These are phyloP conservation scores for Magnaporthiopsis incrustans DNA, from an alignment of 2,329 filamentous ascomycete species.

Conservation along the genomic window DNA sequence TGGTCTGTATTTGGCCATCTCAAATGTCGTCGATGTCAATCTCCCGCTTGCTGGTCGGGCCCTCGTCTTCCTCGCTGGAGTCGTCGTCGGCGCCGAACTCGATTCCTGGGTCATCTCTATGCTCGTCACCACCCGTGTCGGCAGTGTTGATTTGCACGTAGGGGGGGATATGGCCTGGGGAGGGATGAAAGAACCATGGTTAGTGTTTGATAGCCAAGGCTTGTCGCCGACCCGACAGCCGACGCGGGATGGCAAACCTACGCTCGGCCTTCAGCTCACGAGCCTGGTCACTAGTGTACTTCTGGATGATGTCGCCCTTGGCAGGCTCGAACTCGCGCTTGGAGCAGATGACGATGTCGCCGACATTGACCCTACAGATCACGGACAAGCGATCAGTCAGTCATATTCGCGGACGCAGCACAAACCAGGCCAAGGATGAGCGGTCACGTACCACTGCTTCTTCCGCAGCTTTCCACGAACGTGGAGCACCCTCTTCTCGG, in stretches of 20 bases:
- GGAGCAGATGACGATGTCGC: slow-evolving; percentile 81
- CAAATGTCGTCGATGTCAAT: slow-evolving; percentile 96
- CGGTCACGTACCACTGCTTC: slow-evolving; percentile 91
- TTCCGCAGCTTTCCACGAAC: slow-evolving; percentile 91
- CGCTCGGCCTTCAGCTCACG: slow-evolving; percentile 84
- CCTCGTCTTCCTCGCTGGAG: slow-evolving; percentile 43
- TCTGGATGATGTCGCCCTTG: slow-evolving; percentile 88
- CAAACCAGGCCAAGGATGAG: slow-evolving; percentile 50
- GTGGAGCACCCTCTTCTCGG: slow-evolving; percentile 55
- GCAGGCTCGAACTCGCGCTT: slow-evolving; percentile 82
- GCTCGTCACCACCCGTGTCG: slow-evolving; percentile 85
- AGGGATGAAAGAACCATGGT: neutral
- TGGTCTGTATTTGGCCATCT: slow-evolving; percentile 18
- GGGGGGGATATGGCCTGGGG: slow-evolving; percentile 78
- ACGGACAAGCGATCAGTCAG: slow-evolving; percentile 85
- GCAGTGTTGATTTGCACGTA: slow-evolving; percentile 99
- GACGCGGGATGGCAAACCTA: slow-evolving; percentile 4
- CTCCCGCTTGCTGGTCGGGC: slow-evolving; percentile 60
- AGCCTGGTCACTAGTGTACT: slow-evolving; percentile 94
- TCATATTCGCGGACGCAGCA: slow-evolving; percentile 64
- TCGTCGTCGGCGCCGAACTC: slow-evolving; percentile 81
- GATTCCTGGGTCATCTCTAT: slow-evolving; percentile 93
- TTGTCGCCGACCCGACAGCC: neutral
- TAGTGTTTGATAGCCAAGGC: neutral
- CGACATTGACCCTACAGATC: slow-evolving; percentile 60